Conservation (phyloP, 1,284 basidiomycete genomes). For the Inonotus obliquus region DNA sequence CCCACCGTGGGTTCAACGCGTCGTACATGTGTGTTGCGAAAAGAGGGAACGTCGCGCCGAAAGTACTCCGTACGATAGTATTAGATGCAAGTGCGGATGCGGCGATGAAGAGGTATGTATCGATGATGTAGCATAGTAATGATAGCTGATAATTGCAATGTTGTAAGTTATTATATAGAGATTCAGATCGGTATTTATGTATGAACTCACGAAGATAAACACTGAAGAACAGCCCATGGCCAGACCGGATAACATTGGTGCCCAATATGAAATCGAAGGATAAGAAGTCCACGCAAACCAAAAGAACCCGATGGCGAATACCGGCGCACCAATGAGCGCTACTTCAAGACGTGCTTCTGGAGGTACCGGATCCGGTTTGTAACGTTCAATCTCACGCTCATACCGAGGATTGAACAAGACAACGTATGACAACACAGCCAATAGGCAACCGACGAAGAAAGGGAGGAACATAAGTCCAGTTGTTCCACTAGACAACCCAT, state of each 20-base stretch:
- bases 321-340: constrained; percentile 48
- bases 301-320: constrained; percentile 57
- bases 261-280: constrained; percentile 51
- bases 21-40: constrained; percentile 52
- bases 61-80: constrained; percentile 49
- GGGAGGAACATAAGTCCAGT: constrained; percentile 52
- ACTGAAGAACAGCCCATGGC: constrained; percentile 51
- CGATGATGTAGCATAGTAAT: constrained; percentile 54
- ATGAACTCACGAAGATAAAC: constrained; percentile 49
- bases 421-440: constrained; percentile 42
- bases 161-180: not conserved
- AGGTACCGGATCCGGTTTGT: constrained; percentile 50
- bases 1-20: constrained; percentile 47
- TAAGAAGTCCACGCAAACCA: constrained; percentile 64
- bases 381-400: constrained; percentile 37
- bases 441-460: constrained; percentile 46
- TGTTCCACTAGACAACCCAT: constrained; percentile 45
- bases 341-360: constrained; percentile 64
- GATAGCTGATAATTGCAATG: constrained; percentile 35
- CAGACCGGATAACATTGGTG: constrained; percentile 47
- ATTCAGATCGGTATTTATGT: not conserved
- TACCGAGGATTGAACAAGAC: constrained; percentile 54
- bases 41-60: constrained; percentile 57
- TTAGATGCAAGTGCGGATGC: constrained; percentile 55
- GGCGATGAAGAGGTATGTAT: constrained; percentile 50